A percentile compares a stretch with the other conserved stretches of the same genome.
Evolutionary conservation across 2,329 filamentous ascomycete genomes (phyloP).

Genomic region (Neofusicoccum sp.): DNA sequence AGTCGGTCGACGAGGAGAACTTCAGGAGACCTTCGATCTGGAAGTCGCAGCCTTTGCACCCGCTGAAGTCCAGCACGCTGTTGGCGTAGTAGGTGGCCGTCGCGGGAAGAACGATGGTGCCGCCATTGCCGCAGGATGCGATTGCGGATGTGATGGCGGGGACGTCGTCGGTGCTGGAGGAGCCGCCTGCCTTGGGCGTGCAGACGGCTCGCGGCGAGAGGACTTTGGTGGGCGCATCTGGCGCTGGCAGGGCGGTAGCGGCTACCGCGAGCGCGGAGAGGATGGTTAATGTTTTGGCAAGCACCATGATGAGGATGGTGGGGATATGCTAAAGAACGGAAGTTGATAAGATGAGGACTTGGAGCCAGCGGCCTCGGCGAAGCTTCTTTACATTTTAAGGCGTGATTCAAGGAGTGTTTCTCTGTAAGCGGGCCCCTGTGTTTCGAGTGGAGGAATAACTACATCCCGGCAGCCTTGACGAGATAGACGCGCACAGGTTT

Average conservation of each 20-base stretch:
- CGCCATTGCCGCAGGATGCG: conserved; percentile 41
- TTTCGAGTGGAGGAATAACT: not conserved
- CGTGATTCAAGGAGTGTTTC: not conserved
- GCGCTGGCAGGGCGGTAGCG: conserved; percentile 36
- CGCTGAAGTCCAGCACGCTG: conserved; percentile 42
- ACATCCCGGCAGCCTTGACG: not conserved
- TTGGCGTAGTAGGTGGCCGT: conserved; percentile 44
- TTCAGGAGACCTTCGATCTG: conserved; percentile 48
- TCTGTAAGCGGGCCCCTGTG: not conserved
- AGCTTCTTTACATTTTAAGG: too few relatives aligned
- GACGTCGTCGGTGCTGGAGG: conserved; percentile 40
- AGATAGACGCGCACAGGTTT: not conserved
- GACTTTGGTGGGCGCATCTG: not conserved
- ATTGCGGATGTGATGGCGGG: conserved; percentile 47
- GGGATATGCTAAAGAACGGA: not conserved
- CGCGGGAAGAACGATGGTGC: conserved; percentile 46
- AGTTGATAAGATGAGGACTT: too few relatives aligned
- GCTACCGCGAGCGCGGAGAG: not conserved
- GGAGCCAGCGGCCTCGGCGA: too few relatives aligned
- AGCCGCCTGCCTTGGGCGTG: conserved; percentile 32
- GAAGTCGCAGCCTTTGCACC: conserved; percentile 46
- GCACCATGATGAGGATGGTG: not conserved
- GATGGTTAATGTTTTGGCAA: not conserved
- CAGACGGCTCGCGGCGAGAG: conserved; percentile 27
- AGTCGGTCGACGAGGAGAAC: conserved; percentile 38